Evolutionary conservation across 768 basidiomycete species (phyloP).

Genomic region (Mrakia hoshinonis): DNA sequence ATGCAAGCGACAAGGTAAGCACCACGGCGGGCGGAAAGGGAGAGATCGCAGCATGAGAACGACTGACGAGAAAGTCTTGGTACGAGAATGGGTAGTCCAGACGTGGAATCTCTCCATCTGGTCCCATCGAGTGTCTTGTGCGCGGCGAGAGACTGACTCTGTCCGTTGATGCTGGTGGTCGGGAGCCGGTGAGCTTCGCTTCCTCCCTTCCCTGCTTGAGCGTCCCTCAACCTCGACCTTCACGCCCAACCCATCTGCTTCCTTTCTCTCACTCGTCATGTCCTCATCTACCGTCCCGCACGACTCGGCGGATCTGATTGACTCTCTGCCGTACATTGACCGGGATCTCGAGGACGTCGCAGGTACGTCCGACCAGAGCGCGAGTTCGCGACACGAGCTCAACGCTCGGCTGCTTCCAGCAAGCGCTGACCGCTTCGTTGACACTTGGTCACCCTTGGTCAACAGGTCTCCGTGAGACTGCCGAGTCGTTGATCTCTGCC

Average conservation of each 20-base stretch:
- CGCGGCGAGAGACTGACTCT: too few species aligned
- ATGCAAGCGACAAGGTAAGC: too few species aligned
- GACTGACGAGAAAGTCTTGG: conserved; percentile 19
- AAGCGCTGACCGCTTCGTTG: not conserved
- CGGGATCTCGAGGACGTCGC: conserved; percentile 26
- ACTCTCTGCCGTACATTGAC: conserved; percentile 29
- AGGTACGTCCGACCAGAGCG: conserved; percentile 6
- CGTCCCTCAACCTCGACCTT: not conserved
- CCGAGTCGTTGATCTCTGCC: conserved; percentile 5
- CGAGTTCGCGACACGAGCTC: not conserved
- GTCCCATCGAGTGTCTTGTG: too few species aligned
- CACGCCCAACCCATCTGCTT: not conserved
- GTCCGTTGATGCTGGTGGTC: too few species aligned
- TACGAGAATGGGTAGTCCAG: conserved; percentile 3
- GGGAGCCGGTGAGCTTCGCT: too few species aligned
- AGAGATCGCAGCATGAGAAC: too few species aligned
- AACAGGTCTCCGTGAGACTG: conserved; percentile 22
- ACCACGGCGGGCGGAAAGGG: too few species aligned
- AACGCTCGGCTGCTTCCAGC: not conserved
- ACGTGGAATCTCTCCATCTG: not conserved
- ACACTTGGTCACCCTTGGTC: not conserved
- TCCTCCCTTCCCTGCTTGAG: too few species aligned
- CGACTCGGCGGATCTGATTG: conserved; percentile 12
- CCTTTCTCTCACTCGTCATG: not conserved
- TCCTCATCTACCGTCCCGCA: not conserved